Conservation (phyloP, 805 yeast species). For the Candida andamanensis region DNA sequence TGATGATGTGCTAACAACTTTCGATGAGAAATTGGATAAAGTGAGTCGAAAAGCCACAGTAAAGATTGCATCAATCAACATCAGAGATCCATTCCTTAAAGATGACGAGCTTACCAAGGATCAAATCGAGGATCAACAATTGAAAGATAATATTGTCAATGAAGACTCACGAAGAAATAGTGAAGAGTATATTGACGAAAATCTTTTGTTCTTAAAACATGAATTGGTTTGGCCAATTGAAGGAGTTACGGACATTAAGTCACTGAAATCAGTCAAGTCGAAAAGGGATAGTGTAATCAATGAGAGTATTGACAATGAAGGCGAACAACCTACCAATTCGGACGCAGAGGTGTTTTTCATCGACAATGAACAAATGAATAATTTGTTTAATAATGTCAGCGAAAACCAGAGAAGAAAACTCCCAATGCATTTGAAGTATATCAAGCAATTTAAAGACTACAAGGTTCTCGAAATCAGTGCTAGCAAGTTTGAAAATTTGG, state of each 20-base stretch:
- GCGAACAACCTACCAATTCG: conserved; percentile 4
- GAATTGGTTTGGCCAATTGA: conserved; percentile 23
- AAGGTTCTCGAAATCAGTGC: conserved; percentile 23
- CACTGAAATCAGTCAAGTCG: conserved; percentile 7
- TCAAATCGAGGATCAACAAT: conserved; percentile 36
- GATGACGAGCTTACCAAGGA: conserved; percentile 40
- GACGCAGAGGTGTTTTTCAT: conserved; percentile 17
- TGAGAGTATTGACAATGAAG: conserved; percentile 2
- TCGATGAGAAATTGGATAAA: conserved; percentile 20
- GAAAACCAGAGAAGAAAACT: conserved; percentile 20
- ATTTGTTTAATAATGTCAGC: conserved; percentile 19
- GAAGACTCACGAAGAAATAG: conserved; percentile 13
- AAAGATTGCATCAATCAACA: conserved; percentile 7
- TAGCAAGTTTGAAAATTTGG: conserved; percentile 26
- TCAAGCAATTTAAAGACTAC: conserved; percentile 34
- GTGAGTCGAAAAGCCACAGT: conserved; percentile 10
- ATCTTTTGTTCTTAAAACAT: conserved; percentile 21
- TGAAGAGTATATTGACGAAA: conserved; percentile 28
- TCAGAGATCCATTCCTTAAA: conserved; percentile 25
- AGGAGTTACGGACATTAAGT: conserved; percentile 6
- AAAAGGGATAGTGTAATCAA: conserved; percentile 1
- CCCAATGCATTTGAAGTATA: conserved; percentile 30
- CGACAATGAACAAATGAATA: conserved; percentile 21
- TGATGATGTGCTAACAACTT: conserved; percentile 22
- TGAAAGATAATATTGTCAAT: conserved; percentile 18